Percentiles rank a stretch among this genome's conserved stretches.
Conservation (phyloP, 805 yeast species). For the Hemisphaericaspora nanyangensis region DNA sequence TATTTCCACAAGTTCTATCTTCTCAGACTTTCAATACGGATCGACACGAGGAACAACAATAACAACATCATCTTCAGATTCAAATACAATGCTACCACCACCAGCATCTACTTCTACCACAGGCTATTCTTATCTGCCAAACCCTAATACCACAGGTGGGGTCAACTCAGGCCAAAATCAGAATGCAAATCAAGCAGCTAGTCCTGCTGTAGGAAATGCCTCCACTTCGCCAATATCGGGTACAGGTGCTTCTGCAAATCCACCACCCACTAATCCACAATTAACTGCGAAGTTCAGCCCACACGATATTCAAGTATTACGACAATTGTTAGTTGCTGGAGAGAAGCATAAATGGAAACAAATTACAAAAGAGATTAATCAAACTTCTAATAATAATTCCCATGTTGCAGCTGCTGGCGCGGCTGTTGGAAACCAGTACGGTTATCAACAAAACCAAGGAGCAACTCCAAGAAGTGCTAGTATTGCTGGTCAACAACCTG, state of each 20-base stretch:
- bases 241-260: constrained; percentile 8
- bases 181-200: background rate
- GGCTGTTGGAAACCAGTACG: background rate
- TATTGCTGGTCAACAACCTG: constrained; percentile 2
- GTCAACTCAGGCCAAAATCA: background rate
- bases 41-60: background rate
- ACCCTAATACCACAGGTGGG: background rate
- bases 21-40: background rate
- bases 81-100: constrained; percentile 1
- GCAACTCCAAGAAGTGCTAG: background rate
- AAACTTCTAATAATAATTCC: constrained; percentile 6
- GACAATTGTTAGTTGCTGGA: constrained; percentile 45
- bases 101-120: constrained; percentile 2
- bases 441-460: background rate
- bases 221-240: constrained; percentile 2
- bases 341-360: constrained; percentile 60
- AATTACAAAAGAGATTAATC: constrained; percentile 40
- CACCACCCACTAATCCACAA: constrained; percentile 7
- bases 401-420: constrained; percentile 8
- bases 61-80: background rate
- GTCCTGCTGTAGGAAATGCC: background rate
- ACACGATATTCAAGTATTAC: constrained; percentile 45
- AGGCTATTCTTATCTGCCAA: background rate
- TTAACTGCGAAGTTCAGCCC: constrained; percentile 28
- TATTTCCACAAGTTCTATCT: background rate